These are phyloP conservation scores for Colletotrichum sp. DNA, from an alignment of 2,329 filamentous ascomycete species.

Conservation along the genomic window DNA sequence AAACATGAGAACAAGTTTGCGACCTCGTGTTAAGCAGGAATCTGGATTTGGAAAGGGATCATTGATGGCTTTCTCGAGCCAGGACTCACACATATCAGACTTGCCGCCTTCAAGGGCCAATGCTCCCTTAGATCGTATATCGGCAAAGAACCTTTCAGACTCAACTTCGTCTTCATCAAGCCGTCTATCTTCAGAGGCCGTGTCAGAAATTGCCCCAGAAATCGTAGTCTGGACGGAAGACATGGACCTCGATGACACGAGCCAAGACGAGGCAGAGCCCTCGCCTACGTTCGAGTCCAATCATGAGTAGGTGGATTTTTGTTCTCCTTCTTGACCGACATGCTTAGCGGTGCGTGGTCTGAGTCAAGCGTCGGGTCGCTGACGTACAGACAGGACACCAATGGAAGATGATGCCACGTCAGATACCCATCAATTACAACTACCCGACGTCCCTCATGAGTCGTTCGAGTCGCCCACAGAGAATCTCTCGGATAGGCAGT, in stretches of 20 bases:
- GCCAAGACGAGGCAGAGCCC: slow-evolving; percentile 16
- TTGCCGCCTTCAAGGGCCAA: slow-evolving; percentile 21
- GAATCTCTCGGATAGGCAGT: slow-evolving; percentile 55
- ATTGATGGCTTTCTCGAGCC: slow-evolving; percentile 22
- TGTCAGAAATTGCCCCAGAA: slow-evolving; percentile 42
- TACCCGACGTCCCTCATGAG: slow-evolving; percentile 28
- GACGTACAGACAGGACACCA: neutral
- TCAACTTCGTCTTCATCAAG: slow-evolving; percentile 22
- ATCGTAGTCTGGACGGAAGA: slow-evolving; percentile 51
- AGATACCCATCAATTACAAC: neutral
- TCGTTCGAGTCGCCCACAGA: slow-evolving; percentile 61
- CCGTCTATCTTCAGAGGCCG: slow-evolving; percentile 35
- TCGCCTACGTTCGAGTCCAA: slow-evolving; percentile 2
- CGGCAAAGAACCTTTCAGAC: slow-evolving; percentile 30
- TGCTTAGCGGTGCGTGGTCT: neutral
- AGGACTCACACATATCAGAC: slow-evolving; percentile 30
- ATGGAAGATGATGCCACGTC: neutral
- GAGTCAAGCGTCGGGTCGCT: neutral
- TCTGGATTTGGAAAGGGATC: slow-evolving; percentile 26
- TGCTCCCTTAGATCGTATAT: slow-evolving; percentile 31
- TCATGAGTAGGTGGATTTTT: slow-evolving; percentile 11
- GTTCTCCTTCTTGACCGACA: neutral
- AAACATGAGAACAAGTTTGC: slow-evolving; percentile 22
- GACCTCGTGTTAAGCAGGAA: slow-evolving; percentile 22
- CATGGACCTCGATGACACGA: slow-evolving; percentile 35